These are phyloP conservation scores for Plasmodium inui DNA, from an alignment of 169 alveolate genomes.

Conservation along the genomic window DNA sequence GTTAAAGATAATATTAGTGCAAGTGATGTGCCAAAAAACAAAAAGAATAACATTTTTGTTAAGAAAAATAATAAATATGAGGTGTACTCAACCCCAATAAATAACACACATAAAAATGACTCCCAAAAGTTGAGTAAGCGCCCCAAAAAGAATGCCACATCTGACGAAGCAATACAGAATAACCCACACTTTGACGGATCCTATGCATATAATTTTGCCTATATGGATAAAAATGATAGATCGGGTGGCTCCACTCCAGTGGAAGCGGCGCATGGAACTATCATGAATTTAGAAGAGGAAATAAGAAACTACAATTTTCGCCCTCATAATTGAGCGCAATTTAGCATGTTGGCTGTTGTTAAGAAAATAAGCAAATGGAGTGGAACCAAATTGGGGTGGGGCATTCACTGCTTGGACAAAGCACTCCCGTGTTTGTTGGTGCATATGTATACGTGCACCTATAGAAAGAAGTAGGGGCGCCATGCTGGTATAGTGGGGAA, in stretches of 20 bases:
- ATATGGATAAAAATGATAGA: conserved; percentile 29
- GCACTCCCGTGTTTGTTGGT: not conserved
- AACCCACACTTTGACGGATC: conserved; percentile 19
- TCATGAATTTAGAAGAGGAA: conserved; percentile 73
- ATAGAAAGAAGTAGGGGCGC: not conserved
- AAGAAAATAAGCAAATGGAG: not conserved
- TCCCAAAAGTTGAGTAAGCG: not conserved
- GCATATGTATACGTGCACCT: not conserved
- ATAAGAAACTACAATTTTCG: conserved; percentile 30
- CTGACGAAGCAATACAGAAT: not conserved
- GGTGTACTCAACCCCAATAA: not conserved
- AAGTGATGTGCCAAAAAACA: not conserved
- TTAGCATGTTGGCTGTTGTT: not conserved
- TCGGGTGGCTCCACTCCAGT: conserved; percentile 40
- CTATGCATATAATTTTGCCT: conserved; percentile 73
- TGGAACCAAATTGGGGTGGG: not conserved
- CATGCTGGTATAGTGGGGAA: not conserved
- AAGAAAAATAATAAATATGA: conserved; percentile 11
- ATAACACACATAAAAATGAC: not conserved
- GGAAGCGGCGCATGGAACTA: conserved; percentile 37
- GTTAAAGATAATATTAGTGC: not conserved
- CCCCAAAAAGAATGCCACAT: not conserved
- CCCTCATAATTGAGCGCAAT: not conserved
- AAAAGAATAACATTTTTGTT: not conserved
- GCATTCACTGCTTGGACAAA: not conserved